phyloP scores from a whole-genome alignment of 139 green algal species.

The Auxenochlorella pyrenoidosa region DNA sequence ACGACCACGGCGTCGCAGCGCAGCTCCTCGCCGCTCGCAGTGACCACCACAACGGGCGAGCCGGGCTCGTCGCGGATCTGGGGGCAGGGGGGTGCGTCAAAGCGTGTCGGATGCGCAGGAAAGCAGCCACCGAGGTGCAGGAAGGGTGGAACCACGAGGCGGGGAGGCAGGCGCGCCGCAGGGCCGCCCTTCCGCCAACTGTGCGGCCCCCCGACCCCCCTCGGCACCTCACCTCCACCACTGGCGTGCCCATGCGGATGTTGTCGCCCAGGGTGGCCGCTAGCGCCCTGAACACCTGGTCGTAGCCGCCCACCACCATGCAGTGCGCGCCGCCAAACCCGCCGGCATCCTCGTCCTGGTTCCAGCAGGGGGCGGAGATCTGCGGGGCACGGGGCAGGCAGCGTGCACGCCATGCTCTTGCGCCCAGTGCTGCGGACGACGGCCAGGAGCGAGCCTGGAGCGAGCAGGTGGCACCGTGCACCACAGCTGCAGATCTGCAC shows the following conservation, averaged over 20 bases:
- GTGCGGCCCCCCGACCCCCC: no score
- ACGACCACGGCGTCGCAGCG: constrained; percentile 67
- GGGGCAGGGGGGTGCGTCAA: no score
- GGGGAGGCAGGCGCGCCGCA: no score
- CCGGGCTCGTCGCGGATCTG: constrained; percentile 17
- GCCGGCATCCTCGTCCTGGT: constrained; percentile 88
- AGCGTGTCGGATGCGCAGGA: no score
- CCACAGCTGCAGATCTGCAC: neutral
- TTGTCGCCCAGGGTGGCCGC: constrained; percentile 58
- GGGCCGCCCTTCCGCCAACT: no score
- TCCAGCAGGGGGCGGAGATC: constrained; percentile 82
- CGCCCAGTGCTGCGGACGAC: neutral
- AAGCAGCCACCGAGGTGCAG: no score
- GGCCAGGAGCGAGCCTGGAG: no score
- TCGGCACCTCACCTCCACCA: constrained; percentile 29
- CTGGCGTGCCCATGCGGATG: constrained; percentile 27
- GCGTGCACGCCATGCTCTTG: neutral
- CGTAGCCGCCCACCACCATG: constrained; percentile 86
- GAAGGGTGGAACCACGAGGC: no score
- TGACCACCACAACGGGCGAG: constrained; percentile 17
- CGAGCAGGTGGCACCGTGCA: neutral
- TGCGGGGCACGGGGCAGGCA: constrained; percentile 8
- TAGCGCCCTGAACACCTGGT: constrained; percentile 38
- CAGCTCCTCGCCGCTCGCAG: constrained; percentile 52
- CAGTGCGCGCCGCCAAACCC: constrained; percentile 90